These are phyloP conservation scores for Coemansia sp. DNA, from an alignment of 192 early-diverging fungal genomes.

Conservation along the genomic window DNA sequence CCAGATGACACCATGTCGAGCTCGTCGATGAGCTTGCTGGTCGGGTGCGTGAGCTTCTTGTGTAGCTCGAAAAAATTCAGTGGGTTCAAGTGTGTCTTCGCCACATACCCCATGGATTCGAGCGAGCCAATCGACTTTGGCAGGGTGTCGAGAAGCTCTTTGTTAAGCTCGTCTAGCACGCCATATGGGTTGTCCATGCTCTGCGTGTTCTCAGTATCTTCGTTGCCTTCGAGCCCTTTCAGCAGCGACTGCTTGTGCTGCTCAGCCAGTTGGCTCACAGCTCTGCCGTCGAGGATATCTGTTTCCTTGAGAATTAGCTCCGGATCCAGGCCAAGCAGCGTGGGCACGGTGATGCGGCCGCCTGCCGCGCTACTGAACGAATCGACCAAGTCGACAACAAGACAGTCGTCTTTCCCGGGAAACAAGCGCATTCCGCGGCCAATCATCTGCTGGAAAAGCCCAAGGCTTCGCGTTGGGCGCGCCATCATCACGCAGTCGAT, in stretches of 20 bases:
- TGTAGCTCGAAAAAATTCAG: conserved; percentile 28
- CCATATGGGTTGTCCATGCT: neutral
- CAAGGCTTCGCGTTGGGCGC: conserved; percentile 78
- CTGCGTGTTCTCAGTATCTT: neutral
- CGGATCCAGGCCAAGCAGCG: conserved; percentile 76
- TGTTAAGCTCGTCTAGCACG: conserved; percentile 12
- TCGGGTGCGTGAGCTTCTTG: neutral
- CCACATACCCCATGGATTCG: conserved; percentile 22
- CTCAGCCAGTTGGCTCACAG: neutral
- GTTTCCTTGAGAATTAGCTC: conserved; percentile 54
- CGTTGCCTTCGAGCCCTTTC: neutral
- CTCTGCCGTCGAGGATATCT: conserved; percentile 12
- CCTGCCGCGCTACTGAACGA: conserved; percentile 44
- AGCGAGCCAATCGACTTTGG: conserved; percentile 18
- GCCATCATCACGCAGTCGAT: conserved; percentile 90
- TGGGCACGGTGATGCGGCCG: conserved; percentile 69
- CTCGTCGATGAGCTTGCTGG: neutral
- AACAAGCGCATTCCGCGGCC: conserved; percentile 82
- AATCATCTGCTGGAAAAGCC: conserved; percentile 93
- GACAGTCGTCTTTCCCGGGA: conserved; percentile 70
- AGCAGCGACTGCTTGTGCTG: neutral
- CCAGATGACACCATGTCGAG: conserved; percentile 27
- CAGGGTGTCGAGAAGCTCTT: neutral
- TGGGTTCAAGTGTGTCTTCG: conserved; percentile 29
- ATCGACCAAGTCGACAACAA: conserved; percentile 87